These are phyloP conservation scores for Plantago major DNA, from an alignment of 257 asterid species.

Conservation along the genomic window DNA sequence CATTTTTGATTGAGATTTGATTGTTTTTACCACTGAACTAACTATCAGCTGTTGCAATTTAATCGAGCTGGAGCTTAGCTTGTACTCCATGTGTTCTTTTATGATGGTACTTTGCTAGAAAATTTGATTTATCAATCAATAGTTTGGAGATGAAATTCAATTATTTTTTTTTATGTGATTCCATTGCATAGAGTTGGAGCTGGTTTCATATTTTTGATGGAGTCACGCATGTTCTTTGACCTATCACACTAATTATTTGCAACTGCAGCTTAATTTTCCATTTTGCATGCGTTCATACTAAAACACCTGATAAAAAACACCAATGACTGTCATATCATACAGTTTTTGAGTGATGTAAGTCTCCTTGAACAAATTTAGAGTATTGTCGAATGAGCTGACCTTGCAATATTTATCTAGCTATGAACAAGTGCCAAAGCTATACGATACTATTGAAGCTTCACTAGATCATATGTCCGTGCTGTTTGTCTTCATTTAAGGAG, in stretches of 20 bases:
- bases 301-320: too few relatives aligned
- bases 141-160: background rate
- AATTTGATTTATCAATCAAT: background rate
- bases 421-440: background rate
- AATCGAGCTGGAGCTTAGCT: too few relatives aligned
- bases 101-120: background rate
- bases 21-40: too few relatives aligned
- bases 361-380: too few relatives aligned
- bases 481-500: constrained; percentile 15
- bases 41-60: too few relatives aligned
- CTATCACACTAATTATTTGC: background rate
- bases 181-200: background rate
- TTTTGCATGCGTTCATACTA: too few relatives aligned
- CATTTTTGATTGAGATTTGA: too few relatives aligned
- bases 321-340: background rate
- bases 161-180: background rate
- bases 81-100: background rate
- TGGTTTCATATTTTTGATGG: background rate
- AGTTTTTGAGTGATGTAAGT: background rate
- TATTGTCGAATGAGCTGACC: background rate
- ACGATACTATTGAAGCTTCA: constrained; percentile 12
- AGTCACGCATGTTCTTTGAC: background rate
- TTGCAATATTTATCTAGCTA: background rate
- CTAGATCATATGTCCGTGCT: constrained; percentile 7
- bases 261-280: too few relatives aligned